phyloP scores from a whole-genome alignment of 1,284 basidiomycete species.

The Albatrellus sp. region DNA sequence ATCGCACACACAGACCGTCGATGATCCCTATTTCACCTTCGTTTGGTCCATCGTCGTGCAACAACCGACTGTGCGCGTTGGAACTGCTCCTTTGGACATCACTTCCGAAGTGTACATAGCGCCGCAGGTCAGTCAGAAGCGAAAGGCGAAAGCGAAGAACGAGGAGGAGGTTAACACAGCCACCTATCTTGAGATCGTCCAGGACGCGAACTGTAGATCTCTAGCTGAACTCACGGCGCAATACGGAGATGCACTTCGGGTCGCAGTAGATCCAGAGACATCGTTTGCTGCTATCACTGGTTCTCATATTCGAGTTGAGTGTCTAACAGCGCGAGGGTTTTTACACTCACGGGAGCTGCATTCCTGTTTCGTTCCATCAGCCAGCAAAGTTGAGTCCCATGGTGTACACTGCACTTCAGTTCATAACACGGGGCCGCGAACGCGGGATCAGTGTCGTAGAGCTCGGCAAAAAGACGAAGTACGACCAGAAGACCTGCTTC shows the following conservation, averaged over 20 bases:
- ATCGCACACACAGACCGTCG: conserved; percentile 41
- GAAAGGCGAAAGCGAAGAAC: conserved; percentile 45
- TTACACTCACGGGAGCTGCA: conserved; percentile 1
- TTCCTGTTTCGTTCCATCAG: conserved; percentile 25
- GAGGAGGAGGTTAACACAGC: conserved; percentile 28
- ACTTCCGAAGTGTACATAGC: conserved; percentile 63
- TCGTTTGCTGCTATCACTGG: conserved; percentile 75
- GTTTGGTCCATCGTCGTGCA: conserved; percentile 69
- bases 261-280: conserved; percentile 63
- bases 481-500: conserved; percentile 84
- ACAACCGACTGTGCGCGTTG: conserved; percentile 61
- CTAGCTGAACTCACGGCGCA: conserved; percentile 40
- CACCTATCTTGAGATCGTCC: conserved; percentile 34
- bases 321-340: neutral
- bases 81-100: conserved; percentile 43
- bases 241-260: conserved; percentile 52
- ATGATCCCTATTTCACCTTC: conserved; percentile 68
- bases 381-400: conserved; percentile 68
- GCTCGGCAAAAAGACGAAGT: conserved; percentile 66
- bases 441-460: conserved; percentile 68
- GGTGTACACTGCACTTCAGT: conserved; percentile 79
- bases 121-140: conserved; percentile 51
- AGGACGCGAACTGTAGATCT: conserved; percentile 35
- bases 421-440: conserved; percentile 71
- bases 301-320: conserved; percentile 61